phyloP scores from a whole-genome alignment of 495 filamentous ascomycete genomes.

The Podospora bellae-mahoneyi region DNA sequence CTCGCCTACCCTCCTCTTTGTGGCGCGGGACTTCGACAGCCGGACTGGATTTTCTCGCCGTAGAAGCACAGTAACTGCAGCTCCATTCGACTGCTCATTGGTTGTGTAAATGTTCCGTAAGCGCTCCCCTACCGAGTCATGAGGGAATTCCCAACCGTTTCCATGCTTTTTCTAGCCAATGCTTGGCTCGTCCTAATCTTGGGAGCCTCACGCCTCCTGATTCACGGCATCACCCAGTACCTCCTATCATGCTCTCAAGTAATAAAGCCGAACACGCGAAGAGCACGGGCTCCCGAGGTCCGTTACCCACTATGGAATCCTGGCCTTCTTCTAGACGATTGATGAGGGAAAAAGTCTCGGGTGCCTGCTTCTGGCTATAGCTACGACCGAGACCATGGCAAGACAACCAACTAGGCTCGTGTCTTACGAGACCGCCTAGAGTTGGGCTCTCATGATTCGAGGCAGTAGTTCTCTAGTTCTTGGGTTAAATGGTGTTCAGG shows the following conservation, averaged over 20 bases:
- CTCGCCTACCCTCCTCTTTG: neutral
- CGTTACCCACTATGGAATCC: neutral
- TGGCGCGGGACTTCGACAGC: neutral
- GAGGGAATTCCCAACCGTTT: constrained; percentile 5
- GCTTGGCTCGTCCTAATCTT: constrained; percentile 5
- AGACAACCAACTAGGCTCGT: neutral
- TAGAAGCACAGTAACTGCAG: neutral
- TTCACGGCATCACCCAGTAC: neutral
- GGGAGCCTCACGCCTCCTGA: constrained; percentile 4
- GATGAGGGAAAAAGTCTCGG: neutral
- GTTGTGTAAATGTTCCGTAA: neutral
- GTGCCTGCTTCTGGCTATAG: neutral
- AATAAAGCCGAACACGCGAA: constrained; percentile 3
- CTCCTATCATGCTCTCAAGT: neutral
- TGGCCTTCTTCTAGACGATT: neutral
- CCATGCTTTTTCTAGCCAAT: constrained; percentile 6
- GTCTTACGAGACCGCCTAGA: neutral
- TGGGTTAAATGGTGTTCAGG: neutral
- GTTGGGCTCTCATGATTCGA: neutral
- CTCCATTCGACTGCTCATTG: neutral
- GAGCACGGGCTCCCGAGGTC: neutral
- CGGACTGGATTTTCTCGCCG: neutral
- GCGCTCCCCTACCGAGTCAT: neutral
- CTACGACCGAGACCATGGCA: neutral
- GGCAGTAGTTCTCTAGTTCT: neutral